Conservation (phyloP, 2,329 filamentous ascomycete species). For the Clarireedia paspali region DNA sequence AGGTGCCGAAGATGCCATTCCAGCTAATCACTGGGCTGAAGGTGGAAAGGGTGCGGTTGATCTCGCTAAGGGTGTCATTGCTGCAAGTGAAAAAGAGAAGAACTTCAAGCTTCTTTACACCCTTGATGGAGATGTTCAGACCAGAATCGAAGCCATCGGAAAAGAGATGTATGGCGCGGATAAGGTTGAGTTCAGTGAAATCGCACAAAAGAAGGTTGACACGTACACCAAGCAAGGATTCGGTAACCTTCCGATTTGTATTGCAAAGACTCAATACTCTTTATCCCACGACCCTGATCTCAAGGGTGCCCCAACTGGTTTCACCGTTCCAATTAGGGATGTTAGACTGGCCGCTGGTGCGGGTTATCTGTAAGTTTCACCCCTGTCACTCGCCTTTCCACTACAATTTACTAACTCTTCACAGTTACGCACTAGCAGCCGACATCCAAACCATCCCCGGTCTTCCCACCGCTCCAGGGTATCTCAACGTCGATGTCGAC, state of each 20-base stretch:
- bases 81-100: slow-evolving; percentile 74
- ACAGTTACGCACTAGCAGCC: slow-evolving; percentile 80
- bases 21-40: slow-evolving; percentile 94
- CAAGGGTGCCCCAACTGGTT: slow-evolving; percentile 91
- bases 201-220: slow-evolving; percentile 93
- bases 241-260: slow-evolving; percentile 86
- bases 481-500: slow-evolving; percentile 86
- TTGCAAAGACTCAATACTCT: slow-evolving; percentile 98
- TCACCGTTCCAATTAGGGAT: slow-evolving; percentile 89
- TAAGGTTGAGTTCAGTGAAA: slow-evolving; percentile 84
- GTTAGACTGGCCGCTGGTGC: slow-evolving; percentile 90
- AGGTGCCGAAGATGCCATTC: slow-evolving; percentile 86
- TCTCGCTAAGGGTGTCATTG: slow-evolving; percentile 78
- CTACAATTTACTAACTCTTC: slow-evolving; percentile 30
- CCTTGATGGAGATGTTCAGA: slow-evolving; percentile 70
- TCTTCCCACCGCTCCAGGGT: slow-evolving; percentile 88
- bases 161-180: slow-evolving; percentile 91
- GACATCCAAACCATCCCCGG: slow-evolving; percentile 98
- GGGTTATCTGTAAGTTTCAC: slow-evolving; percentile 67
- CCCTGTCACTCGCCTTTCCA: not conserved
- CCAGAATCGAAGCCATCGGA: slow-evolving; percentile 85
- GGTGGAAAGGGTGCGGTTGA: slow-evolving; percentile 86
- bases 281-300: slow-evolving; percentile 86
- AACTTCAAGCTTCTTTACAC: slow-evolving; percentile 83
- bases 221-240: slow-evolving; percentile 90